Evolutionary conservation across 2,329 filamentous ascomycete species (phyloP), one percentile per base, ranked within the genome.

Genomic region (Cladorrhinum sp.): DNA sequence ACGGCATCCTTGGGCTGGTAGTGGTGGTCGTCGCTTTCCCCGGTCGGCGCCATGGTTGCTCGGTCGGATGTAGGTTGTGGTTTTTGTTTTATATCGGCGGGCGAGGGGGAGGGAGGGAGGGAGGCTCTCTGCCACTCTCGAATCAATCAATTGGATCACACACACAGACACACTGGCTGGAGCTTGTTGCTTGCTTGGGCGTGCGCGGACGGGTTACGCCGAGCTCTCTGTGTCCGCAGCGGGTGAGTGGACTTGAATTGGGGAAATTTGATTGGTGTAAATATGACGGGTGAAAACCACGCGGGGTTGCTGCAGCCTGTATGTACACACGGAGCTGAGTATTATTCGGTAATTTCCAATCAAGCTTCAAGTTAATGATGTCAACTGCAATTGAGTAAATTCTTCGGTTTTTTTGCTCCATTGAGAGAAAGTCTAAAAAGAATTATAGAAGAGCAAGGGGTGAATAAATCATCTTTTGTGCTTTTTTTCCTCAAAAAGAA

Each of bases 1-100:
- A 91, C 74, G 60, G 88, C 84, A 78, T 91, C 87, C 72, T 73
- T 68, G 49, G 73, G 73, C 50, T 73, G 67, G 66, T 74, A 76
- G n/a, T 63, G 57, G 50, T 69, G 58, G 50, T 69, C 67, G 50
- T 69, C 67, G 54, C 69, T 66, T 45, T 72, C 68, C 59, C 67
- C 69, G 51, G 69, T 64, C 62, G 71, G 68, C 70, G 73, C 72
- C 66, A 68, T 72, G 32, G 65, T 65, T 66, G 62, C 50, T 27
- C 38, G 64, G 55, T 48, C 27, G 60, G 32, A 60, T 61, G 49
- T 50, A 54, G 32, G 29, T 6, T 50, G 49, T 16, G 32, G 52
- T n/a, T 23, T 16, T 29, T 53, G 18, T 24, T 13, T 27, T 13
- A 13, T 23, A 36, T 32, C 25, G 38, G 38, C 24, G 52, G 18